These are phyloP conservation scores for Trametes cinnabarina DNA, from an alignment of 768 basidiomycete species.

Conservation along the genomic window DNA sequence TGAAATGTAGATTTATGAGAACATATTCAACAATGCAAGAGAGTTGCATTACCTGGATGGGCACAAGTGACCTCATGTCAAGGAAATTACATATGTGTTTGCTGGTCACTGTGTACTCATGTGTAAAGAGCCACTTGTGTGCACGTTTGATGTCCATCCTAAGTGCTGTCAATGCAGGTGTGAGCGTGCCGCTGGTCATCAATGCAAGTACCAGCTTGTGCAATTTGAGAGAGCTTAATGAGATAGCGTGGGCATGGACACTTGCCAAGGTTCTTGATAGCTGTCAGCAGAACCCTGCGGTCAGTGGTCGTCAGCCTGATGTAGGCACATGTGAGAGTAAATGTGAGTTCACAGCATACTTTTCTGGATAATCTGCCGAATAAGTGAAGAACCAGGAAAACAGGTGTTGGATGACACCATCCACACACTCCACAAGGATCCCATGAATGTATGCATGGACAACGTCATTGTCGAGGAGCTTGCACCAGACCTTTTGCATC, in stretches of 20 bases:
- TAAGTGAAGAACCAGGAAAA: slow-evolving; percentile 29
- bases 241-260: slow-evolving; percentile 42
- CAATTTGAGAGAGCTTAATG: slow-evolving; percentile 28
- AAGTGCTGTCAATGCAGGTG: slow-evolving; percentile 14
- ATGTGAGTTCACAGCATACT: slow-evolving; percentile 27
- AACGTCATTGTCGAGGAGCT: slow-evolving; percentile 25
- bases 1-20: too few relatives aligned
- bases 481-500: slow-evolving; percentile 29
- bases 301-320: too few relatives aligned
- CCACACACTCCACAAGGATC: slow-evolving; percentile 25
- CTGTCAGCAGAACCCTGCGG: slow-evolving; percentile 35
- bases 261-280: slow-evolving; percentile 37
- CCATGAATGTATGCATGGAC: slow-evolving; percentile 28
- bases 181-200: not conserved
- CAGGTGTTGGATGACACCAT: slow-evolving; percentile 25
- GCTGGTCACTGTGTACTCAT: slow-evolving; percentile 11
- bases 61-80: slow-evolving; percentile 10
- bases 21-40: too few relatives aligned
- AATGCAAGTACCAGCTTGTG: slow-evolving; percentile 26
- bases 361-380: slow-evolving; percentile 36
- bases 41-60: slow-evolving; percentile 16
- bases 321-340: too few relatives aligned
- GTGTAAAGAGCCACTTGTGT: slow-evolving; percentile 19
- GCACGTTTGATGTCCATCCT: not conserved
- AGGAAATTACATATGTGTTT: slow-evolving; percentile 12